Evolutionary conservation across 2,329 filamentous ascomycete genomes (phyloP).

Genomic region (Cercospora janseana): DNA sequence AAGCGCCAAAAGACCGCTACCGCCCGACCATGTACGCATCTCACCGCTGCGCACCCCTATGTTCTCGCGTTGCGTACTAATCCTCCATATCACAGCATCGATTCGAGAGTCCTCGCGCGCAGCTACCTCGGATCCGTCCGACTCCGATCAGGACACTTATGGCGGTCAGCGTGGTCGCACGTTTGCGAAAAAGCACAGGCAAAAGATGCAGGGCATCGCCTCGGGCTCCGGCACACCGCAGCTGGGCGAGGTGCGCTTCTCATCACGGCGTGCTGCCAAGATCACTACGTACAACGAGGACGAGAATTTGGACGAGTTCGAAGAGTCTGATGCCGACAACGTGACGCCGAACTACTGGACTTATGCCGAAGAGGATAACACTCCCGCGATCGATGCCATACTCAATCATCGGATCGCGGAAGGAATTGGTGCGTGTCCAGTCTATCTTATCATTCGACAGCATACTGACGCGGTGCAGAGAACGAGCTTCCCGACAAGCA

Average conservation of each 20-base stretch:
- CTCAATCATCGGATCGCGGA: constrained; percentile 81
- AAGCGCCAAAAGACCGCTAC: constrained; percentile 69
- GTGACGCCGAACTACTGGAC: constrained; percentile 71
- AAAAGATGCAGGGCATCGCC: constrained; percentile 61
- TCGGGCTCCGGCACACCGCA: constrained; percentile 61
- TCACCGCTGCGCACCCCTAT: background rate
- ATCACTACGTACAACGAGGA: constrained; percentile 68
- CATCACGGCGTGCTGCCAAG: constrained; percentile 78
- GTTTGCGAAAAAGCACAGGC: constrained; percentile 69
- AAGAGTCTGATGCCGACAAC: constrained; percentile 62
- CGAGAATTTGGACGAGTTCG: constrained; percentile 57
- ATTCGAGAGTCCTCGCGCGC: constrained; percentile 30
- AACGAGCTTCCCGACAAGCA: constrained; percentile 55
- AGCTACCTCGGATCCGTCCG: constrained; percentile 62
- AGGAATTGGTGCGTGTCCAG: constrained; percentile 45
- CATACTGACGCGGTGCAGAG: constrained; percentile 24
- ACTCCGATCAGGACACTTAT: constrained; percentile 57
- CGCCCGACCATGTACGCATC: constrained; percentile 59
- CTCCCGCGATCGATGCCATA: constrained; percentile 85
- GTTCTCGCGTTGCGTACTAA: constrained; percentile 38
- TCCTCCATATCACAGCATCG: constrained; percentile 29
- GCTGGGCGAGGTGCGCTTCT: constrained; percentile 84
- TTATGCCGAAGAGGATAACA: constrained; percentile 69
- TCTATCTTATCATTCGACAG: background rate
- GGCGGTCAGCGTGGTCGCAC: constrained; percentile 69